Conservation (phyloP, 202 grass and related monocot species). For the Zizania palustris region DNA sequence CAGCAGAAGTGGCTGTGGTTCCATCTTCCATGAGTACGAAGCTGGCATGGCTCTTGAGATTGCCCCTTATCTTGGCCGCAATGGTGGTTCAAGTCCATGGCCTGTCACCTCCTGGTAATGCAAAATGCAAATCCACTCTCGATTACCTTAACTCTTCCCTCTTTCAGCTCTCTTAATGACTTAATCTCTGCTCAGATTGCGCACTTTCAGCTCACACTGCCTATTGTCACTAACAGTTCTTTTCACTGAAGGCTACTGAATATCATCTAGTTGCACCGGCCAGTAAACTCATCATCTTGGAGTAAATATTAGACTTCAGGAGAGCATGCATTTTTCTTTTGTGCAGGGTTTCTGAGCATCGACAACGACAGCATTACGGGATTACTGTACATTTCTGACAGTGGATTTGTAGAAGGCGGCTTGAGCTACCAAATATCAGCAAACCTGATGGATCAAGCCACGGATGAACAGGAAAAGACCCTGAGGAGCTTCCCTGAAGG, state of each 20-base stretch:
- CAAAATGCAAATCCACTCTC: not conserved
- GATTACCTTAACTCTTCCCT: not conserved
- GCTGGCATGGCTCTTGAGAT: not conserved
- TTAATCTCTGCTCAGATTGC: not conserved
- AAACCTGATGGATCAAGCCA: not conserved
- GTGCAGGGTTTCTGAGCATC: conserved; percentile 35
- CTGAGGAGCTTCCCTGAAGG: conserved; percentile 24
- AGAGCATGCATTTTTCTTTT: not conserved
- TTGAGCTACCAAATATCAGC: not conserved
- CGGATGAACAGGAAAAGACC: not conserved
- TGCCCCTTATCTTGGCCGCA: not conserved
- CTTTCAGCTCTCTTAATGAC: not conserved
- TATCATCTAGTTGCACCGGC: not conserved
- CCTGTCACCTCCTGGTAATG: conserved; percentile 20
- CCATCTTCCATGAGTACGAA: not conserved
- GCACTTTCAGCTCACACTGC: not conserved
- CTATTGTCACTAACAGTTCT: not conserved
- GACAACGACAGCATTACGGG: not conserved
- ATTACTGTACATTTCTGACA: not conserved
- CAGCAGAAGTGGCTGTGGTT: not conserved
- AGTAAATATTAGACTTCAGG: not conserved
- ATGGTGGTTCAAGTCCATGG: not conserved
- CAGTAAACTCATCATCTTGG: not conserved
- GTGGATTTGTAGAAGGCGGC: not conserved
- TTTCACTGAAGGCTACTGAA: not conserved